Conservation (phyloP, 768 basidiomycete species). For the Sporobolomyces roseus region DNA sequence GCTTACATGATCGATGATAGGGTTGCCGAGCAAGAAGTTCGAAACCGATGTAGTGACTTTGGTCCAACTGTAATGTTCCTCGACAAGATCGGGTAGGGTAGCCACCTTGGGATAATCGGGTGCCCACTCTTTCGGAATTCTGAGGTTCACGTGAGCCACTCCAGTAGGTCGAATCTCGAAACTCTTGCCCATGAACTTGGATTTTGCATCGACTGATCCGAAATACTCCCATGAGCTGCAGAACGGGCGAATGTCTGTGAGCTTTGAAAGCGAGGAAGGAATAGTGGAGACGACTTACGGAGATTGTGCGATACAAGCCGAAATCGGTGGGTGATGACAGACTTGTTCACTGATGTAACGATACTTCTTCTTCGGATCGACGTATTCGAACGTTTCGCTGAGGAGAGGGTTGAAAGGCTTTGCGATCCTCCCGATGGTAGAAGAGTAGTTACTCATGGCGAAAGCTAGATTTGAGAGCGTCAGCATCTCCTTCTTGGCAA, state of each 20-base stretch:
- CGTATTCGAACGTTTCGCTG: slow-evolving; percentile 92
- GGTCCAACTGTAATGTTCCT: slow-evolving; percentile 93
- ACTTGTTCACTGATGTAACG: slow-evolving; percentile 95
- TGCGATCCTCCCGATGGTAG: slow-evolving; percentile 90
- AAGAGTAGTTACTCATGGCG: slow-evolving; percentile 83
- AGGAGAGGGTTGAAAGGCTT: slow-evolving; percentile 97
- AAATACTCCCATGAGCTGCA: slow-evolving; percentile 87
- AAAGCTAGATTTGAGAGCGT: no score
- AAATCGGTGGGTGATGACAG: slow-evolving; percentile 93
- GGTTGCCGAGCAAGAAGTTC: slow-evolving; percentile 85
- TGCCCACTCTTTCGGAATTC: slow-evolving; percentile 65
- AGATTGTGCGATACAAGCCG: slow-evolving; percentile 90
- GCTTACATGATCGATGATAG: slow-evolving; percentile 86
- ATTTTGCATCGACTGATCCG: slow-evolving; percentile 85
- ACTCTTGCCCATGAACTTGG: slow-evolving; percentile 91
- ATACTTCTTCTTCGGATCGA: slow-evolving; percentile 77
- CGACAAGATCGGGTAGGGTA: slow-evolving; percentile 54
- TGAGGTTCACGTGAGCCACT: slow-evolving; percentile 79
- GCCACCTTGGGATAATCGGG: slow-evolving; percentile 58
- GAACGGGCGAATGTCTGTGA: no score
- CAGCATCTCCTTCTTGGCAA: no score
- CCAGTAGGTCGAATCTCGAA: slow-evolving; percentile 96
- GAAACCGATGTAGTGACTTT: slow-evolving; percentile 62
- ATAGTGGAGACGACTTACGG: no score
- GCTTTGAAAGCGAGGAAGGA: no score